Base-by-base conservation (phyloP, 164 flowering plant genomes). In the Platanus orientalis region DNA sequence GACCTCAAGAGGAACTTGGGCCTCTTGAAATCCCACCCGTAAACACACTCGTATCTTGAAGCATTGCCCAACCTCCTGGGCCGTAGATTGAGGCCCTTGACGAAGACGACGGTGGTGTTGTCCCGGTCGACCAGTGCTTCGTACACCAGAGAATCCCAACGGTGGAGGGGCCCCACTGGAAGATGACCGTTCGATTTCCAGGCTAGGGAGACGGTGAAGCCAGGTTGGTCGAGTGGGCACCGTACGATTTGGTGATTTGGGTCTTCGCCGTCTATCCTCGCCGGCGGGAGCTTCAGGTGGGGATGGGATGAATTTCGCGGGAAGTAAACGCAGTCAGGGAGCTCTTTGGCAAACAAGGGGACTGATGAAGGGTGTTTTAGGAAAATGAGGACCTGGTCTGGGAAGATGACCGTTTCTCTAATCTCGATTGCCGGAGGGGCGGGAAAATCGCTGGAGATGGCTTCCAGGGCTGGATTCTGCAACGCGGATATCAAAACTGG, bases 71-170 rank as follows among this genome's bases (percentile, higher is more conserved):
- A 39, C 60, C 75, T 76, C 14, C 75, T 84, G 9, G 82, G 73
- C 72, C 88, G 77, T 34, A 88, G 80, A 76, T 81, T 84, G 6
- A 88, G 73, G 4, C 95, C 95, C 47, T 88, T 88, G 11, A 79
- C 85, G 44, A 88, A 88, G 3, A 83, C 79, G 1, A 88, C 6
- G 20, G 88, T 81, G 17, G 81, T 67, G 54, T 78, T 77, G 63
- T 86, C 88, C 0, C 77, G 59, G 64, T 85, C 94, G 19, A 88
- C 60, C 32, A 79, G 0, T 5, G 89, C 88, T 26, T 80, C 88
- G 54, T 86, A 88, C 16, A 65, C 87, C 7, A 88, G 60, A 1
- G 71, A 64, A 54, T 86, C 79, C 94, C 96, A 91, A 52, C 64
- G 29, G 53, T 76, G 64, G 2, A 72, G 30, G 62, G 85, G 76